Percentiles rank a stretch among this genome's conserved stretches.
Evolutionary conservation across 2,329 filamentous ascomycete species (phyloP).

Genomic region (Fusarium stilboides): DNA sequence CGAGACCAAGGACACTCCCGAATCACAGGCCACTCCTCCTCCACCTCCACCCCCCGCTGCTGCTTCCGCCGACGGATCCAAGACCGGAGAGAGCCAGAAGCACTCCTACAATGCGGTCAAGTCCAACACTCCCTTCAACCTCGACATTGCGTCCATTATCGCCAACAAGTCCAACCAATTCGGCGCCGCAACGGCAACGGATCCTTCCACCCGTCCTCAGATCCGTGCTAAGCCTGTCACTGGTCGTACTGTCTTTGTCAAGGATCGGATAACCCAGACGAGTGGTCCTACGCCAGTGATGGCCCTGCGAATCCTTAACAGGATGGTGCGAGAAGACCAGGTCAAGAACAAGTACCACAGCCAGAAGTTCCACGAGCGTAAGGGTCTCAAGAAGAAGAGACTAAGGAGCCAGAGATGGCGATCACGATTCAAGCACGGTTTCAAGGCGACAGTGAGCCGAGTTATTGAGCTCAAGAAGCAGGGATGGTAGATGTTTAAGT

Average conservation of each 20-base stretch:
- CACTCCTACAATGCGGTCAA: constrained; percentile 51
- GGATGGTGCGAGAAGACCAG: constrained; percentile 65
- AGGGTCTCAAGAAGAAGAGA: constrained; percentile 84
- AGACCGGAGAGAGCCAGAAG: constrained; percentile 6
- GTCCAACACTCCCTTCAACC: constrained; percentile 30
- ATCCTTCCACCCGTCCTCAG: constrained; percentile 51
- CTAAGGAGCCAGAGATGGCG: constrained; percentile 79
- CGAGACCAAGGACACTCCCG: constrained; percentile 17
- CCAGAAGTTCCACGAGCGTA: constrained; percentile 82
- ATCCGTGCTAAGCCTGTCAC: constrained; percentile 54
- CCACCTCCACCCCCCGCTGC: constrained; percentile 30
- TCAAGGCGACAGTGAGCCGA: constrained; percentile 74
- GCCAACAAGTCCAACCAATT: constrained; percentile 50
- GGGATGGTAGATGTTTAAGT: constrained; percentile 75
- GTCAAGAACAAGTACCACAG: constrained; percentile 68
- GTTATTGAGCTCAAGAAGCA: constrained; percentile 81
- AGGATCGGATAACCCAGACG: constrained; percentile 47
- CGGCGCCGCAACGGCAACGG: constrained; percentile 28
- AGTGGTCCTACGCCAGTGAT: constrained; percentile 59
- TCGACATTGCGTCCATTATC: constrained; percentile 57
- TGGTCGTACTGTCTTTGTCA: constrained; percentile 58
- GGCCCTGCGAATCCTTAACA: constrained; percentile 61
- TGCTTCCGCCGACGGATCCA: constrained; percentile 7
- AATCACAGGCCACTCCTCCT: constrained; percentile 24
- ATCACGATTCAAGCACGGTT: constrained; percentile 77